Base-by-base conservation (phyloP, 1,139 yeast genomes). In the Candida sp. region DNA sequence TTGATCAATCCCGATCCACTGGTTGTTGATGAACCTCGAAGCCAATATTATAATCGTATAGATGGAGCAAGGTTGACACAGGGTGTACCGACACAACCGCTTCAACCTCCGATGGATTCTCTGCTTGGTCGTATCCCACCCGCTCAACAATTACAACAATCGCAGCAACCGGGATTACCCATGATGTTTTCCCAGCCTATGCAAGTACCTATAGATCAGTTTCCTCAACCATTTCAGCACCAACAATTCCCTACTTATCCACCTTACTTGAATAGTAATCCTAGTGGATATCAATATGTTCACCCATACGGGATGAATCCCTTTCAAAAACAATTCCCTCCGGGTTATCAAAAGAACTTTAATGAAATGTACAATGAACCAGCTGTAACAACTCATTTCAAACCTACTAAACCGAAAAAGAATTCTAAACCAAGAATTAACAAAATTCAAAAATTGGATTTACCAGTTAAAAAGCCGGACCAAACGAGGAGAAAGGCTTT, bases 351-450 rank as follows among this genome's bases (percentile, higher is more conserved):
- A 22, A 34, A 30, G 12, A 29, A 21, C 4, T 25, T 25, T 6
- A 34, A 39, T 3, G 29, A 25, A 11, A 7, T 25, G 11, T 25
- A 25, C 32, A 15, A 23, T 19, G 34, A 29, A 21, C 15, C 35
- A 19, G 19, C 23, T 9, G 22, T 42, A 4, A 36, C 23, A 27
- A 35, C 41, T 22, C 39, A 35, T 42, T 69, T 60, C 55, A 66
- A 65, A 44, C 75, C 75, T 5, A 63, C 58, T 5, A 64, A 63
- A 38, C 68, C 75, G 8, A 70, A 70, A 47, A 57, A 58, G 45
- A 69, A 69, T 49, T 54, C 64, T 12, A 59, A 62, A 33, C 75
- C 75, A 1, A 52, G 73, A 25, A 69, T 70, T 46, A 60, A 68
- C 49, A 67, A 66, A 46, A 55, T 69, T 23, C 54, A 50, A 39